Conservation (phyloP, 2,329 filamentous ascomycete species). For the Fusarium cicatricum region DNA sequence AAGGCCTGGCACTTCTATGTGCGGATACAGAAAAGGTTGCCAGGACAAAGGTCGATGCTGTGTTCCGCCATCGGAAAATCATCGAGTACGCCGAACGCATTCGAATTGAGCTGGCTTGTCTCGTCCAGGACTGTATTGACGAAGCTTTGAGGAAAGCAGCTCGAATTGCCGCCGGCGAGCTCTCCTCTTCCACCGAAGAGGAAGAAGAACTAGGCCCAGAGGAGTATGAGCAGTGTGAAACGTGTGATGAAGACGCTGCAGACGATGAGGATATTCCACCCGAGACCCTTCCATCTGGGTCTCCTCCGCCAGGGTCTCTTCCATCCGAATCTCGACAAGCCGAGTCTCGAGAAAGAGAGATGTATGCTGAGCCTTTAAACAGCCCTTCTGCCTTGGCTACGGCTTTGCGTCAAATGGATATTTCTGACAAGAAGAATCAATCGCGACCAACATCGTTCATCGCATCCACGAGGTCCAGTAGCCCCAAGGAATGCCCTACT, state of each 20-base stretch:
- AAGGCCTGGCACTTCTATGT: constrained; percentile 86
- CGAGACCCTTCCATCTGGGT: constrained; percentile 23
- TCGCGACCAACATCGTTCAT: constrained; percentile 62
- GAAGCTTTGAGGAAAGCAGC: constrained; percentile 90
- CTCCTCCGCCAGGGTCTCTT: constrained; percentile 22
- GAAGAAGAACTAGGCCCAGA: constrained; percentile 58
- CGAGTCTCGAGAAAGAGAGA: constrained; percentile 24
- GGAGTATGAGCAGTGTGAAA: constrained; percentile 36
- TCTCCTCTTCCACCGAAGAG: constrained; percentile 78
- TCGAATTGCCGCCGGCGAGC: constrained; percentile 82
- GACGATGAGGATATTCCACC: constrained; percentile 29
- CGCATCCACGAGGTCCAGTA: constrained; percentile 85
- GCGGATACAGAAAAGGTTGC: constrained; percentile 87
- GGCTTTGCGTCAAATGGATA: constrained; percentile 57
- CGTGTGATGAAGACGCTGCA: constrained; percentile 49
- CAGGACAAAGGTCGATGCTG: constrained; percentile 89
- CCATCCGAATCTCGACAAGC: constrained; percentile 21
- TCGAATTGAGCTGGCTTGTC: constrained; percentile 87
- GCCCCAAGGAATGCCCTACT: constrained; percentile 89
- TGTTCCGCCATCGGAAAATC: constrained; percentile 89
- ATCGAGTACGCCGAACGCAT: constrained; percentile 97
- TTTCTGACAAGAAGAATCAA: constrained; percentile 41
- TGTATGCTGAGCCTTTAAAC: constrained; percentile 38
- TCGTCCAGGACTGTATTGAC: constrained; percentile 95
- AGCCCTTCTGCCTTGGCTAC: constrained; percentile 63